These are phyloP conservation scores for Rhytidhysteron rufulum DNA, from an alignment of 2,329 filamentous ascomycete genomes.

Conservation along the genomic window DNA sequence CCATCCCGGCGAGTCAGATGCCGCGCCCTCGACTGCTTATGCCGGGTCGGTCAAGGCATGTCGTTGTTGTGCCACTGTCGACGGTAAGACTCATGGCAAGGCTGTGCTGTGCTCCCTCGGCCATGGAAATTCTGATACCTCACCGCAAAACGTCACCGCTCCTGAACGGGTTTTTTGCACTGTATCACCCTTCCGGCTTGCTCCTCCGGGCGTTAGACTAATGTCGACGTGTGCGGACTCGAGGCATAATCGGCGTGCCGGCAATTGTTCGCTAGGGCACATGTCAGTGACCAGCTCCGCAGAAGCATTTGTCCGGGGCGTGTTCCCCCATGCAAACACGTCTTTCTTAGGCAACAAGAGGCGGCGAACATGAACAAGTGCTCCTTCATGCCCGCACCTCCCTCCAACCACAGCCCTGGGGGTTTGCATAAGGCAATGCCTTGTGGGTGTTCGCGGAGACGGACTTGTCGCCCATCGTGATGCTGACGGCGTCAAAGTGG, in stretches of 20 bases:
- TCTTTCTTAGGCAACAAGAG: too few relatives aligned
- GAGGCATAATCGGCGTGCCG: neutral
- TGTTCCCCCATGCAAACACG: neutral
- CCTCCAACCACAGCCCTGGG: too few relatives aligned
- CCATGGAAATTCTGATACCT: neutral
- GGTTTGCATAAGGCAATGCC: too few relatives aligned
- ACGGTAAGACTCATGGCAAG: neutral
- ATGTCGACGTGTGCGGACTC: neutral
- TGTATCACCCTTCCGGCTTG: too few relatives aligned
- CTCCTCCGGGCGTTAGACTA: neutral
- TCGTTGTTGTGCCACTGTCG: neutral
- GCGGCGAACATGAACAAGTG: too few relatives aligned
- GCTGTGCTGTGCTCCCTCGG: neutral
- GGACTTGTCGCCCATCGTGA: neutral
- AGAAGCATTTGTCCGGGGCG: neutral
- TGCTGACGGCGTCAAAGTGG: neutral
- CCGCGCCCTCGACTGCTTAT: neutral
- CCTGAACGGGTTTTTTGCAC: neutral
- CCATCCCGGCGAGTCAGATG: neutral
- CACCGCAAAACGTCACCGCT: conserved; percentile 2
- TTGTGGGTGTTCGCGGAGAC: neutral
- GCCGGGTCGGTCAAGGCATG: neutral
- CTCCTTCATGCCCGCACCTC: too few relatives aligned
- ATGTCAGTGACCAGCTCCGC: too few relatives aligned
- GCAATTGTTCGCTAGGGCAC: neutral